Evolutionary conservation across 2,329 filamentous ascomycete genomes (phyloP).

Genomic region (Aaosphaeria arxii): DNA sequence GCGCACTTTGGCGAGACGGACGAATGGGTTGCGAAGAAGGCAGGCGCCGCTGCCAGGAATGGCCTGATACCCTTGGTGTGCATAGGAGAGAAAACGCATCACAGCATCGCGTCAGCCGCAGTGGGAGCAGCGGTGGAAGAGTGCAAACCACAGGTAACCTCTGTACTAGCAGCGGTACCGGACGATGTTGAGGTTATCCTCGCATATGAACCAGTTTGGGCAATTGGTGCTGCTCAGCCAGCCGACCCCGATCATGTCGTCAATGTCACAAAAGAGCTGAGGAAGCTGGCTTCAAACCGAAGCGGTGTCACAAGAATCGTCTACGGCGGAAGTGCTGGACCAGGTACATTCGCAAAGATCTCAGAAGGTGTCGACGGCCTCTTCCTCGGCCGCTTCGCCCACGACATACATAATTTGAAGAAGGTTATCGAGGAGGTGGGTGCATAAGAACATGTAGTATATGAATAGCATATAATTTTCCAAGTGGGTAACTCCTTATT

Average conservation of each 20-base stretch:
- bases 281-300: constrained; percentile 52
- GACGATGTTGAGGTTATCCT: constrained; percentile 67
- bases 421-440: constrained; percentile 72
- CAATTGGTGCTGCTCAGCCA: constrained; percentile 72
- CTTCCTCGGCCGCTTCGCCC: constrained; percentile 78
- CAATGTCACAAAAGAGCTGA: constrained; percentile 64
- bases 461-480: too few species aligned
- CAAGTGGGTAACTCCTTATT: too few species aligned
- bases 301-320: constrained; percentile 64
- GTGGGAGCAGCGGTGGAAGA: constrained; percentile 62
- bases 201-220: constrained; percentile 88
- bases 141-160: constrained; percentile 63
- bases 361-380: constrained; percentile 72
- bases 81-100: constrained; percentile 66
- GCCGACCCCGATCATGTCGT: constrained; percentile 71
- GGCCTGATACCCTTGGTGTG: constrained; percentile 76
- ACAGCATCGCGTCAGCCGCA: constrained; percentile 43
- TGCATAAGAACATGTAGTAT: constrained; percentile 12
- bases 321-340: constrained; percentile 81
- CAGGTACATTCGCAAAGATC: constrained; percentile 68
- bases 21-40: constrained; percentile 64
- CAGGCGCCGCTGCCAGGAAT: constrained; percentile 63
- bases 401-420: constrained; percentile 69
- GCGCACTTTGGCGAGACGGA: constrained; percentile 74
- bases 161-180: constrained; percentile 61